Base-by-base conservation (phyloP, 805 yeast species). In the Gaillardinia entomophila region DNA sequence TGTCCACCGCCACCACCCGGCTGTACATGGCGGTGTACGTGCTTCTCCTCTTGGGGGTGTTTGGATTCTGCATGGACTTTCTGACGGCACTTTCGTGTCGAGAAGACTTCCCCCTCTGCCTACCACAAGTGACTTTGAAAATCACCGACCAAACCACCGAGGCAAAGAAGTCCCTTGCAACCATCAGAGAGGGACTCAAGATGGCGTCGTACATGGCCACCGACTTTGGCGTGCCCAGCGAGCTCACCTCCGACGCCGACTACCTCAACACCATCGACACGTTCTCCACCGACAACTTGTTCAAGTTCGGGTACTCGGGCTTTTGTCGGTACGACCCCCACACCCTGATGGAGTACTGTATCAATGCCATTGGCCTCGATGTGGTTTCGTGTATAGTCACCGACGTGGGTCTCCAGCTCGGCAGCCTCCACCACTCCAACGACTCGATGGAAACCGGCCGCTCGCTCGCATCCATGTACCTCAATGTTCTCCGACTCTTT, bases 351-450 rank as follows among this genome's bases (percentile, higher is more conserved):
- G 27, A 43, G 31, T 30, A 49, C 39, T 43, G 77, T 40, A 47
- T 57, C 40, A 46, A 43, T 7, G 60, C 66, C 31, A 47, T 53
- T 31, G 78, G 77, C 1, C 48, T 73, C 34, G 79, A 76, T 45
- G 42, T 74, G 12, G 51, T 70, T 6, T 56, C 73, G 6, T 67
- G 68, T 11, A 50, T 74, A 12, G 57, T 74, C 8, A 58, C 67
- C 35, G 82, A 76, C 49, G 60, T 77, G 10, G 77, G 75, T 3
- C 54, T 53, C 2, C 75, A 68, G 40, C 50, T 71, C 26, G 70
- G 66, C 8, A 6, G 8, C 22, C 22, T 19, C 22, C 22, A 19
- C 8, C 22, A 19, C n/a, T n/a, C n/a, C n/a, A n/a, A n/a, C n/a
- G n/a, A n/a, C n/a, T n/a, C n/a, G n/a, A n/a, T n/a, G n/a, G n/a